Evolutionary conservation across 2,329 filamentous ascomycete species (phyloP).

Genomic region (Aaosphaeria pasadenensis): DNA sequence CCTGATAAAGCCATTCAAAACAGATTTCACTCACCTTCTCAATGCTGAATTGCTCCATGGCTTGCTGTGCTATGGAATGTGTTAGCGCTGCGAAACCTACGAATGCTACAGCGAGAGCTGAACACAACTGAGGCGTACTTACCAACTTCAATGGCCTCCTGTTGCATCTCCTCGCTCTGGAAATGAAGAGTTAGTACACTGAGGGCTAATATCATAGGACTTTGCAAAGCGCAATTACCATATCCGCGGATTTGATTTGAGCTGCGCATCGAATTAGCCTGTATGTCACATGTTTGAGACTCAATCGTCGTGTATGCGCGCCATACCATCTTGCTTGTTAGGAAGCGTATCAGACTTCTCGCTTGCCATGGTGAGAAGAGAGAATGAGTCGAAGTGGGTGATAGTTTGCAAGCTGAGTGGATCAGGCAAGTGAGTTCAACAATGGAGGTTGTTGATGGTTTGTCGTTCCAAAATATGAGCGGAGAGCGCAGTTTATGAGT

Average conservation of each 20-base stretch:
- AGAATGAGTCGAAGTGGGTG: background rate
- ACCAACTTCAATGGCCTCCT: constrained; percentile 95
- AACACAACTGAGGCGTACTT: constrained; percentile 38
- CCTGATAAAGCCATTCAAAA: background rate
- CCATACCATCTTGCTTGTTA: constrained; percentile 42
- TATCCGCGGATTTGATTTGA: constrained; percentile 96
- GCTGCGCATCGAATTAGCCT: constrained; percentile 54
- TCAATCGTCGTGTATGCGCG: background rate
- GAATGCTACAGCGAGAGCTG: too few relatives aligned
- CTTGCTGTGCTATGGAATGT: constrained; percentile 58
- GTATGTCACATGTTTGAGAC: constrained; percentile 2
- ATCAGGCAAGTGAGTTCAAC: too few relatives aligned
- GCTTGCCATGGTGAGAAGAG: constrained; percentile 29
- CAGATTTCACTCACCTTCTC: constrained; percentile 57
- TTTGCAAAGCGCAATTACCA: constrained; percentile 59
- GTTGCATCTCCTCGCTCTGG: constrained; percentile 95
- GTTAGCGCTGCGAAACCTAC: too few relatives aligned
- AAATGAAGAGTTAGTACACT: too few relatives aligned
- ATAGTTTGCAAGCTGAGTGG: too few relatives aligned
- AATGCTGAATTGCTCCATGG: constrained; percentile 69
- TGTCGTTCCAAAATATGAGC: too few relatives aligned
- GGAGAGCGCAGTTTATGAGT: too few relatives aligned
- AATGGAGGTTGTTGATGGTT: too few relatives aligned
- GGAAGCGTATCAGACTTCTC: constrained; percentile 63
- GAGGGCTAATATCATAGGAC: too few relatives aligned